Evolutionary conservation across 208 protist genomes (phyloP).

Genomic region (Plasmodiophora brassicae): DNA sequence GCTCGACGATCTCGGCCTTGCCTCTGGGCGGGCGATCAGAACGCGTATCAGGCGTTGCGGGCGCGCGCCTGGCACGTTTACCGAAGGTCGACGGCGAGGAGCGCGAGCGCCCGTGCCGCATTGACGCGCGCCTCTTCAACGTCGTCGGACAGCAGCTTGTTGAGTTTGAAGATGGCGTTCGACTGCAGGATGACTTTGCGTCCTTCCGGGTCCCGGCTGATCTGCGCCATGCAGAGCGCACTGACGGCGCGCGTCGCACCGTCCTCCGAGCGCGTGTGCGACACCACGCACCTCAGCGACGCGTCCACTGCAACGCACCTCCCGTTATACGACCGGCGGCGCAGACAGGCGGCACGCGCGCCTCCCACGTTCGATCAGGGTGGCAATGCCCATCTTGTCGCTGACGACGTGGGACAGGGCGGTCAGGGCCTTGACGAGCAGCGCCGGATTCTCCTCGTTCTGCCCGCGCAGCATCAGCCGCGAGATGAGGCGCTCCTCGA

Average conservation of each 20-base stretch:
- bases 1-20: slow-evolving; percentile 6
- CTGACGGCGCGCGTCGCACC: background rate
- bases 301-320: background rate
- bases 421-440: background rate
- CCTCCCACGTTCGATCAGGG: background rate
- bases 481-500: slow-evolving; percentile 29
- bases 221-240: slow-evolving; percentile 19
- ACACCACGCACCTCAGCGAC: background rate
- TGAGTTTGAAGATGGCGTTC: background rate
- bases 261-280: background rate
- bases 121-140: background rate
- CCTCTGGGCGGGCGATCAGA: background rate
- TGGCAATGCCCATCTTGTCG: slow-evolving; percentile 25
- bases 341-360: background rate
- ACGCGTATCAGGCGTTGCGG: background rate
- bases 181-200: background rate
- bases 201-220: background rate
- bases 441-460: background rate
- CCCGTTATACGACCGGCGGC: background rate
- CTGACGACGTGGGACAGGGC: background rate
- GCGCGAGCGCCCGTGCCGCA: background rate
- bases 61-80: background rate
- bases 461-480: background rate
- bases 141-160: background rate
- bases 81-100: background rate